Percentiles rank a stretch among this genome's conserved stretches.
These are phyloP conservation scores for Coemansia reversa DNA, from an alignment of 192 early-diverging fungal genomes.

Conservation along the genomic window DNA sequence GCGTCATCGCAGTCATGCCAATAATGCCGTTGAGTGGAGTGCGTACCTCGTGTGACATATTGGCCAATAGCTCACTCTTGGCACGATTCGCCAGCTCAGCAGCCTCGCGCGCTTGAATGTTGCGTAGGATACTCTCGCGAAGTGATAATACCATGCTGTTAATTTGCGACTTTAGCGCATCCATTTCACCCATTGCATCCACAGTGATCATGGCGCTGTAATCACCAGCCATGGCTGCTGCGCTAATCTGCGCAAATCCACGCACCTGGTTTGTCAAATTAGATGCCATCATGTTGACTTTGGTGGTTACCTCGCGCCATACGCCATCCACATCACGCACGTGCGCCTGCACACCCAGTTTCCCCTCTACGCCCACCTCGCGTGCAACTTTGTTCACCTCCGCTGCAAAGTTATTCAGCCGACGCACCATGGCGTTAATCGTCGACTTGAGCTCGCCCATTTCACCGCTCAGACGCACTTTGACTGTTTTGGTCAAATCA, in stretches of 20 bases:
- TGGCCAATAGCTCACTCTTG: constrained; percentile 74
- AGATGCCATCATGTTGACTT: constrained; percentile 73
- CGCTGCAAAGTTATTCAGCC: constrained; percentile 59
- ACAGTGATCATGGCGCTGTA: constrained; percentile 74
- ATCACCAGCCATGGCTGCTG: constrained; percentile 70
- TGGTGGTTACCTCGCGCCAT: constrained; percentile 75
- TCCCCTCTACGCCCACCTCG: constrained; percentile 71
- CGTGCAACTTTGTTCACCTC: constrained; percentile 65
- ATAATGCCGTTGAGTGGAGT: constrained; percentile 86
- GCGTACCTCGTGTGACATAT: constrained; percentile 80
- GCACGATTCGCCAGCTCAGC: constrained; percentile 81
- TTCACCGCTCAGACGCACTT: constrained; percentile 59
- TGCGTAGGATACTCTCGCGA: constrained; percentile 73
- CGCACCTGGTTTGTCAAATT: constrained; percentile 79
- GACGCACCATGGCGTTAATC: constrained; percentile 65
- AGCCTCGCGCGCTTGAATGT: constrained; percentile 73
- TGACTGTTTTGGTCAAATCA: constrained; percentile 57
- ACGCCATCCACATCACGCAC: constrained; percentile 70
- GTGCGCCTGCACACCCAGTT: constrained; percentile 73
- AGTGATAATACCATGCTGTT: constrained; percentile 82
- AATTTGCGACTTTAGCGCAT: constrained; percentile 78
- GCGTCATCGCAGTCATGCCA: constrained; percentile 69
- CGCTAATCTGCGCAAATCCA: constrained; percentile 75
- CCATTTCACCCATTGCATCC: constrained; percentile 83
- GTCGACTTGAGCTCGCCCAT: constrained; percentile 60